Conservation (phyloP, 1,284 basidiomycete species). For the Tausonia pullulans region DNA sequence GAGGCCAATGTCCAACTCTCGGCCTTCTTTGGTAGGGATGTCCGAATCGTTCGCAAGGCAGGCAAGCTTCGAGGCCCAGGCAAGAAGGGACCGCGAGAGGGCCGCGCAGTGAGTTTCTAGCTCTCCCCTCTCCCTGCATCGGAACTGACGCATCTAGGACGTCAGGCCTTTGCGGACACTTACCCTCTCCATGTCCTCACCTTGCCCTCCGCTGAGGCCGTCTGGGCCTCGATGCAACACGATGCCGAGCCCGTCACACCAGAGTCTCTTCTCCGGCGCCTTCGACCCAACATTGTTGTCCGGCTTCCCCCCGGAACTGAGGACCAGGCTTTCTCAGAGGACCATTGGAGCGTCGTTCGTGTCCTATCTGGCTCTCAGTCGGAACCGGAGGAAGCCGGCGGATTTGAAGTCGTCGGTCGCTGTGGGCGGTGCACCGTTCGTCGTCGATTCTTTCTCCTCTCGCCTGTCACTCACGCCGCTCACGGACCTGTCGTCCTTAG, state of each 20-base stretch:
- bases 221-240: background rate
- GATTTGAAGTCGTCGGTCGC: background rate
- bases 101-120: background rate
- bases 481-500: background rate
- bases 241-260: background rate
- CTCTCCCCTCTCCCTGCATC: background rate
- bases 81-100: constrained; percentile 1
- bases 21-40: background rate
- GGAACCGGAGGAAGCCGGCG: background rate
- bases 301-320: background rate
- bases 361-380: background rate
- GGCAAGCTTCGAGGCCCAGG: background rate
- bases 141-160: background rate
- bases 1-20: constrained; percentile 2
- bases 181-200: constrained; percentile 14
- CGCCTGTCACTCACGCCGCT: background rate
- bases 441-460: background rate
- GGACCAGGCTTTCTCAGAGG: background rate
- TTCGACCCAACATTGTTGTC: constrained; percentile 3
- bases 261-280: background rate
- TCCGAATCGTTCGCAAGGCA: background rate
- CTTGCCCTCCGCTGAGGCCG: background rate
- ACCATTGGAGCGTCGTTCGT: background rate
- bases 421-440: constrained; percentile 2
- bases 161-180: constrained; percentile 12